phyloP scores from a whole-genome alignment of 192 early-diverging fungal genomes.

The Coemansia sp. region DNA sequence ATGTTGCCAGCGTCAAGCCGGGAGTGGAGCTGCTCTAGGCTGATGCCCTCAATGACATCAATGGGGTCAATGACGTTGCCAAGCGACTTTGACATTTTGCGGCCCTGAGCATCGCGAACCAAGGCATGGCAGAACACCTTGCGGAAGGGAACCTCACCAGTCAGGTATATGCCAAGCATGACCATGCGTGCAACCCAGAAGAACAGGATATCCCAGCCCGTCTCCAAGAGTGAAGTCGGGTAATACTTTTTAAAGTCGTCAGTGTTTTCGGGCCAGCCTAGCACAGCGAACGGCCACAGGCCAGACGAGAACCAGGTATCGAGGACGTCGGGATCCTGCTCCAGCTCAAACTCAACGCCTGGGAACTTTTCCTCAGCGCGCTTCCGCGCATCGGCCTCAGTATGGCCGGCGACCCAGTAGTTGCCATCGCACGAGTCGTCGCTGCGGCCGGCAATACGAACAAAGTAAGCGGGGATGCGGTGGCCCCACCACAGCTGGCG shows the following conservation, averaged over 20 bases:
- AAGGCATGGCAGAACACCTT: constrained; percentile 97
- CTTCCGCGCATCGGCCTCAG: constrained; percentile 71
- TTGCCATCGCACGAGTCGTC: constrained; percentile 60
- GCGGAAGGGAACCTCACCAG: constrained; percentile 92
- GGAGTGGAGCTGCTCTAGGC: constrained; percentile 73
- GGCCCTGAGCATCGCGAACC: constrained; percentile 97
- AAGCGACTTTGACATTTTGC: constrained; percentile 96
- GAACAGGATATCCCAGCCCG: constrained; percentile 98
- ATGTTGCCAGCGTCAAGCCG: constrained; percentile 85
- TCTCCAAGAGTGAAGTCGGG: constrained; percentile 91
- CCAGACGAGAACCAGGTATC: constrained; percentile 99
- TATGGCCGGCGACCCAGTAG: constrained; percentile 88
- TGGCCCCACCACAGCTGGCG: constrained; percentile 99
- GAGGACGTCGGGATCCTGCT: constrained; percentile 96
- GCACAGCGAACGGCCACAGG: constrained; percentile 97
- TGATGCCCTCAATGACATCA: constrained; percentile 94
- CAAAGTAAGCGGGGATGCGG: constrained; percentile 92
- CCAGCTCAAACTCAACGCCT: constrained; percentile 74
- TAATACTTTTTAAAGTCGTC: constrained; percentile 84
- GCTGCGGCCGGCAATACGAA: constrained; percentile 70
- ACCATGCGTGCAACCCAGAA: constrained; percentile 99
- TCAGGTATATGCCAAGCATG: constrained; percentile 95
- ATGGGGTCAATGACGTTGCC: constrained; percentile 99
- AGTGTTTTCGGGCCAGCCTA: constrained; percentile 96
- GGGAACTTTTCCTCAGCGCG: constrained; percentile 82